A percentile compares a stretch with the other conserved stretches of the same genome.
Conservation (phyloP, 139 green algal genomes). For the Parachlorella kessleri region DNA sequence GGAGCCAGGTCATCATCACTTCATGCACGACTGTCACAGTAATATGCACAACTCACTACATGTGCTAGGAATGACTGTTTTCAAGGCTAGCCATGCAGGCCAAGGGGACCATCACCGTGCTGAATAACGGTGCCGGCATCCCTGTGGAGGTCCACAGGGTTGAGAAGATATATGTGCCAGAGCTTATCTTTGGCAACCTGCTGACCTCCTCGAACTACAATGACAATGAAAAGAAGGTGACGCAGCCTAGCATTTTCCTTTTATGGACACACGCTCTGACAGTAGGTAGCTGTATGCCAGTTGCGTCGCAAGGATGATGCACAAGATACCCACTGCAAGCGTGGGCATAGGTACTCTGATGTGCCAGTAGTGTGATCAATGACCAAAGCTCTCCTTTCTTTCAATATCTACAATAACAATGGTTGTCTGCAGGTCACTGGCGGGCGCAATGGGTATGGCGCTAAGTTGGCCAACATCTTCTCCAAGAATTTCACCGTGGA, state of each 20-base stretch:
- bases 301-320: too few relatives aligned
- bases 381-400: background rate
- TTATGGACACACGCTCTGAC: too few relatives aligned
- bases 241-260: too few relatives aligned
- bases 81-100: slow-evolving; percentile 67
- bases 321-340: too few relatives aligned
- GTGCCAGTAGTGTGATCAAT: too few relatives aligned
- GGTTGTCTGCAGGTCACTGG: slow-evolving; percentile 91
- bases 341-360: too few relatives aligned
- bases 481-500: slow-evolving; percentile 97
- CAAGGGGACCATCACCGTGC: slow-evolving; percentile 82
- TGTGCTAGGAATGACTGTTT: too few relatives aligned
- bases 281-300: too few relatives aligned
- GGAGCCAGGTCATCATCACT: too few relatives aligned
- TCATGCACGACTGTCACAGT: too few relatives aligned
- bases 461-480: slow-evolving; percentile 99
- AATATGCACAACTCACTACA: too few relatives aligned
- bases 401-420: too few relatives aligned
- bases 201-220: slow-evolving; percentile 99
- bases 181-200: slow-evolving; percentile 99
- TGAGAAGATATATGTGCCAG: slow-evolving; percentile 94
- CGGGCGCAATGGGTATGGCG: slow-evolving; percentile 97
- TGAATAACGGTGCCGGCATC: slow-evolving; percentile 96
- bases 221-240: slow-evolving; percentile 98
- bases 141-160: slow-evolving; percentile 97